Evolutionary conservation across 2,329 filamentous ascomycete species (phyloP), one percentile per base, ranked within the genome.

Genomic region (Phaeophleospora eucalypticola): DNA sequence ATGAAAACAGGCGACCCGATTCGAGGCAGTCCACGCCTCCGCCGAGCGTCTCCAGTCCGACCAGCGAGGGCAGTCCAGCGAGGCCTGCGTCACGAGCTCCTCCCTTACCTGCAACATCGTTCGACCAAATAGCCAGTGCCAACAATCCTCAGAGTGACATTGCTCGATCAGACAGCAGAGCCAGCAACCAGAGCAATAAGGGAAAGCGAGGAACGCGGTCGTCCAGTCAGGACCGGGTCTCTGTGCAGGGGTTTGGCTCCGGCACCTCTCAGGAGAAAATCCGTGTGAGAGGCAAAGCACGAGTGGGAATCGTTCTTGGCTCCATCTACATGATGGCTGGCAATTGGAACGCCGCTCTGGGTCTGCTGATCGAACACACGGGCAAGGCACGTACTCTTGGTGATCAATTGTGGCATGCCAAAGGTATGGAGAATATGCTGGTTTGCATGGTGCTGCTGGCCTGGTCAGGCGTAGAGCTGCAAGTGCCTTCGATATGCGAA

Each of bases 371-470:
- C 8, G 91, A 96, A 50, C 88, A 86, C 44, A 89, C 87, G 2
- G 79, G 80, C 8, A 81, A 84, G 57, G 85, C 89, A 14, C 85
- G 88, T 58, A 83, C 82, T 32, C 79, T 87, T 48, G 90, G 89
- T 59, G 93, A 98, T 68, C 88, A 95, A 67, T 67, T 97, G n/a
- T 98, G 93, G 91, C 89, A 96, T 69, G 93, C 87, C 15, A 97
- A 97, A 68, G 90, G 89, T 1, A 75, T 98, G 16, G 94, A 98
- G 64, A 82, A 90, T 20, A 87, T 95, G 50, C 72, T 93, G 38
- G 77, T 95, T 19, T 89, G 86, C 61, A 77, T 97, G 56, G 64
- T 97, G 34, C 79, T 97, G 59, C 81, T 95, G 52, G 86, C 83
- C 21, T 95, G 89, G 87, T 80, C 84, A 29, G 86, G 84, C 3